These are phyloP conservation scores for Elsinoe necatrix DNA, from an alignment of 2,329 filamentous ascomycete genomes.

Conservation along the genomic window DNA sequence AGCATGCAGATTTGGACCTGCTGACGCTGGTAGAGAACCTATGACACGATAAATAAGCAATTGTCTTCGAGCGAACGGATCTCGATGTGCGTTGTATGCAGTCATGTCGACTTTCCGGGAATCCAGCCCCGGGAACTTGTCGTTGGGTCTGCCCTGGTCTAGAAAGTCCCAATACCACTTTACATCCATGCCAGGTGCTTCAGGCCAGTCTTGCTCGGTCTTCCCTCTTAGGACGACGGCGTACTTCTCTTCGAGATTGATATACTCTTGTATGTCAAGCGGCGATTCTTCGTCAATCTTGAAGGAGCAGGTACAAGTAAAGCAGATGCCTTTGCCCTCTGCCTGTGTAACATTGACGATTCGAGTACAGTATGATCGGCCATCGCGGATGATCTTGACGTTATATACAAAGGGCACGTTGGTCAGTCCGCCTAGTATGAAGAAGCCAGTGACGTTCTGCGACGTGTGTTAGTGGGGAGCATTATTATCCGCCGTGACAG, in stretches of 20 bases:
- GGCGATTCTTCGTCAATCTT: slow-evolving; percentile 36
- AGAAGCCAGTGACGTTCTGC: slow-evolving; percentile 47
- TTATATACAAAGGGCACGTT: slow-evolving; percentile 44
- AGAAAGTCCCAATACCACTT: slow-evolving; percentile 30
- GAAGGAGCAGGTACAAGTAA: slow-evolving; percentile 46
- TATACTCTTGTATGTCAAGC: slow-evolving; percentile 29
- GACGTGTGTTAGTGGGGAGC: slow-evolving; percentile 16
- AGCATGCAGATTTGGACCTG: slow-evolving; percentile 46
- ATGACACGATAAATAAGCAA: slow-evolving; percentile 40
- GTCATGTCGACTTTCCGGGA: slow-evolving; percentile 47
- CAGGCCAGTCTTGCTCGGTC: slow-evolving; percentile 26
- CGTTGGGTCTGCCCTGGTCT: slow-evolving; percentile 30
- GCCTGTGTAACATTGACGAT: slow-evolving; percentile 45
- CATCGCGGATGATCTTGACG: slow-evolving; percentile 44
- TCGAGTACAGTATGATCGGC: slow-evolving; percentile 44
- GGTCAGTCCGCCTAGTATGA: slow-evolving; percentile 41
- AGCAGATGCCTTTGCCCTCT: slow-evolving; percentile 39
- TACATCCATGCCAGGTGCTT: slow-evolving; percentile 30
- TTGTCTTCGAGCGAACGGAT: slow-evolving; percentile 33
- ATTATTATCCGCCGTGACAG: background rate
- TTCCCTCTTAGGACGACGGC: slow-evolving; percentile 28
- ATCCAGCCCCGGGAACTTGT: slow-evolving; percentile 39
- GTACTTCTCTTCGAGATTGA: slow-evolving; percentile 32
- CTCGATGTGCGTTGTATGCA: slow-evolving; percentile 35
- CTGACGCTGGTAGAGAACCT: slow-evolving; percentile 27